Evolutionary conservation across 305 asterid genomes (phyloP).

Genomic region (Fraxinus sp.): DNA sequence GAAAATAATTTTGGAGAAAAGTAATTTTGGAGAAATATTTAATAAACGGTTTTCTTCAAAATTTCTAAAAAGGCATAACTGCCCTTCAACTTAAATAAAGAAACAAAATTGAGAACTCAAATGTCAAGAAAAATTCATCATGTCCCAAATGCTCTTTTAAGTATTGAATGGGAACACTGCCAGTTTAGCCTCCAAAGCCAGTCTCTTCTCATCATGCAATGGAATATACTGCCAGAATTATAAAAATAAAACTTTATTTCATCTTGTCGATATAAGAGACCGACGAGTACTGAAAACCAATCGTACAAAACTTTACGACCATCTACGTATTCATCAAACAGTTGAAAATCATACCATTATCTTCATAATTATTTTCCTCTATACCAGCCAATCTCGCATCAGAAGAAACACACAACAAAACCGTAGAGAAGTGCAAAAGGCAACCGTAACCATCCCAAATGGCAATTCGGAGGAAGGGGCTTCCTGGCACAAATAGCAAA

Average conservation of each 20-base stretch:
- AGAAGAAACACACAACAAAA: not conserved
- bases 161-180: not conserved
- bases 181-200: not conserved
- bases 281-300: not conserved
- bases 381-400: not conserved
- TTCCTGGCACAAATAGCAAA: not conserved
- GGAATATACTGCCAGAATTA: not conserved
- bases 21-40: too few relatives aligned
- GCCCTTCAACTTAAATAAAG: not conserved
- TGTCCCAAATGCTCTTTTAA: not conserved
- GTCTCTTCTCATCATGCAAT: not conserved
- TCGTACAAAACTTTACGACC: not conserved
- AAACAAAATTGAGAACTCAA: not conserved
- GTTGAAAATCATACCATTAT: not conserved
- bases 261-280: not conserved
- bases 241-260: not conserved
- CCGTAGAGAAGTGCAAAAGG: not conserved
- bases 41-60: not conserved
- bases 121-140: not conserved
- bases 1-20: too few relatives aligned
- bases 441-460: not conserved
- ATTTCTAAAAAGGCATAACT: not conserved
- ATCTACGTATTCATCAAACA: not conserved
- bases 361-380: not conserved
- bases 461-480: not conserved